A percentile compares a stretch with the other conserved stretches of the same genome.
Evolutionary conservation across 768 basidiomycete genomes (phyloP).

Genomic region (Auricularia heimuer): DNA sequence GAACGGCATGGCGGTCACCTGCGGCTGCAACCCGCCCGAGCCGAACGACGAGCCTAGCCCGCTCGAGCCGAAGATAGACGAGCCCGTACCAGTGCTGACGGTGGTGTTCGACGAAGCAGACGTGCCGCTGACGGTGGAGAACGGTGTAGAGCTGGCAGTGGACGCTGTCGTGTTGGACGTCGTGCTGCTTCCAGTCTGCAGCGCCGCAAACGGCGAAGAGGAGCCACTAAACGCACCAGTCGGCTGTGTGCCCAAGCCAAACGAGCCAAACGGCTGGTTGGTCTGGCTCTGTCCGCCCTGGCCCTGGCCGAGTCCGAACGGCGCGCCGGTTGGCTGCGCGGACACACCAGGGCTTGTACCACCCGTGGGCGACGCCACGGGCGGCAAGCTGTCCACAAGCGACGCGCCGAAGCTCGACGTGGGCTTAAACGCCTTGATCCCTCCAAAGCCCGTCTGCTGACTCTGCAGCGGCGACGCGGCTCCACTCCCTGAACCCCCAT

Average conservation of each 20-base stretch:
- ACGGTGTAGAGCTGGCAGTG: slow-evolving; percentile 3
- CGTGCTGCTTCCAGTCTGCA: neutral
- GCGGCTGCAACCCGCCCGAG: neutral
- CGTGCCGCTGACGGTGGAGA: slow-evolving; percentile 2
- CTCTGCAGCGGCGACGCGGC: slow-evolving; percentile 26
- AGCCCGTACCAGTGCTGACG: neutral
- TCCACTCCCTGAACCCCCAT: neutral
- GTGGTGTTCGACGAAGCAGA: slow-evolving; percentile 3
- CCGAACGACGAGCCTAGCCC: neutral
- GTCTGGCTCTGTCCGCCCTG: neutral
- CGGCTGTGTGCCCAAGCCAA: neutral
- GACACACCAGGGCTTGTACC: neutral
- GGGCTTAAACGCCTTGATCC: slow-evolving; percentile 76
- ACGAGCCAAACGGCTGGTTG: neutral
- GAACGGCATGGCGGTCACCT: slow-evolving; percentile 2
- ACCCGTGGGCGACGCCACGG: slow-evolving; percentile 36
- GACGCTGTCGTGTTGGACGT: neutral
- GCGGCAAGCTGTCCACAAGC: slow-evolving; percentile 61
- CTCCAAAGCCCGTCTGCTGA: slow-evolving; percentile 43
- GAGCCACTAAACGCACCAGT: neutral
- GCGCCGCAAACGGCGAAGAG: neutral
- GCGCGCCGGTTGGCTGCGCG: neutral
- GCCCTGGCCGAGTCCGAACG: neutral
- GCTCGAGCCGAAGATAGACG: neutral
- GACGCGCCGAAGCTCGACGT: slow-evolving; percentile 71